Base-by-base conservation (phyloP, 768 basidiomycete species). In the Phaeotremella skinneri region DNA sequence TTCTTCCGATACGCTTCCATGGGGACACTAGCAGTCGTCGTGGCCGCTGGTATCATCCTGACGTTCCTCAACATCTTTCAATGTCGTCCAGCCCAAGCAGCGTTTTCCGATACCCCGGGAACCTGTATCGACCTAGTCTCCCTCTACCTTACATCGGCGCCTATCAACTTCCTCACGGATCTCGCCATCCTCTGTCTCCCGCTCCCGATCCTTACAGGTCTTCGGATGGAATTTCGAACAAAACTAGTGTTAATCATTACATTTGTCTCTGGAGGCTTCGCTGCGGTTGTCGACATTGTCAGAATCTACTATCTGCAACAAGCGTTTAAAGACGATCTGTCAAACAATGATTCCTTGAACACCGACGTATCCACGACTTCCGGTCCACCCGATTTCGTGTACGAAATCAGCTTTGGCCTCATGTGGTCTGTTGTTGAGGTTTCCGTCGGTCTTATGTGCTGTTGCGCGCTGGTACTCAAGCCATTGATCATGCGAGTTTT, bases 361-460 rank as follows among this genome's bases (percentile, higher is more conserved):
- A 56, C 52, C 2, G 48, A 49, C 25, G 42, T 31, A 11, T 45
- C 41, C 16, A 14, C 49, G 42, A 26, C n/a, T 17, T 49, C 45
- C 14, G 63, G 55, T 20, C 63, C 61, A 4, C 34, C 56, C 27
- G 62, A 74, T 45, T 71, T 73, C 57, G 64, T 54, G 29, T 76
- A 68, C 57, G 51, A 70, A 27, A 63, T 62, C n/a, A 66, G 64
- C 27, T 67, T 70, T 51, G 59, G 66, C 3, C 64, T 72, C 56
- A 74, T 74, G 71, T 76, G 70, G 71, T 73, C 71, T 2, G 59
- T 63, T 13, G 71, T 76, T 23, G 75, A 74, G 49, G 68, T 74
- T n/a, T 60, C 58, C 25, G 69, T 72, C 17, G 75, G 75, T 1
- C 42, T 76, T 13, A 58, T 70, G 50, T 76, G 75, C 47, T 66